Evolutionary conservation across 164 flowering plant species (phyloP).

Genomic region (Akebia trifoliata): DNA sequence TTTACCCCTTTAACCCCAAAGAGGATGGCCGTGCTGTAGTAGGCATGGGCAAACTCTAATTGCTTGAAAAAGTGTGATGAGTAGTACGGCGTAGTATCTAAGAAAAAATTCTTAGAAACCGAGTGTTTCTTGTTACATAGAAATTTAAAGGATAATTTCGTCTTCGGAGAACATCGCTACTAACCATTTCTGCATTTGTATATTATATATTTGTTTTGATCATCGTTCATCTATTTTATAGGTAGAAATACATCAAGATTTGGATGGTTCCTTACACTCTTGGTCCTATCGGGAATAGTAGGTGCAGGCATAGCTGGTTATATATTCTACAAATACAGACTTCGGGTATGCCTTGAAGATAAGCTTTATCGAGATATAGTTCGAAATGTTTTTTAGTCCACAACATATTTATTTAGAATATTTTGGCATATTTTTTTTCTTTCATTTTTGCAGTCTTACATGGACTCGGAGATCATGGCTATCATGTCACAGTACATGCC

Average conservation of each 20-base stretch:
- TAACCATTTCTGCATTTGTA: too few species aligned
- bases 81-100: too few species aligned
- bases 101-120: too few species aligned
- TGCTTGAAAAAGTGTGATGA: too few species aligned
- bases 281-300: conserved; percentile 46
- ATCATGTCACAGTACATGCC: conserved; percentile 99
- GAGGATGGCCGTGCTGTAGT: too few species aligned
- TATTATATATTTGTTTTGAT: not conserved
- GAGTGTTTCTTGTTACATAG: too few species aligned
- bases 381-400: not conserved
- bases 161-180: too few species aligned
- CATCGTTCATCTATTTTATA: conserved; percentile 20
- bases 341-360: conserved; percentile 40
- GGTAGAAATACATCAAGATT: conserved; percentile 48
- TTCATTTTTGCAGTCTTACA: conserved; percentile 63
- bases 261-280: conserved; percentile 46
- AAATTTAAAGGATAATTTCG: too few species aligned
- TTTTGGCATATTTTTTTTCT: not conserved
- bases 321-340: conserved; percentile 84
- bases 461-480: conserved; percentile 96
- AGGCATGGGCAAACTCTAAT: too few species aligned
- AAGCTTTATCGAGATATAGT: not conserved
- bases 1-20: too few species aligned
- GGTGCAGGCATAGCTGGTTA: conserved; percentile 66
- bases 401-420: not conserved